phyloP scores from a whole-genome alignment of 371 early-diverging fungal species.

The Syncephalastrum monosporum region DNA sequence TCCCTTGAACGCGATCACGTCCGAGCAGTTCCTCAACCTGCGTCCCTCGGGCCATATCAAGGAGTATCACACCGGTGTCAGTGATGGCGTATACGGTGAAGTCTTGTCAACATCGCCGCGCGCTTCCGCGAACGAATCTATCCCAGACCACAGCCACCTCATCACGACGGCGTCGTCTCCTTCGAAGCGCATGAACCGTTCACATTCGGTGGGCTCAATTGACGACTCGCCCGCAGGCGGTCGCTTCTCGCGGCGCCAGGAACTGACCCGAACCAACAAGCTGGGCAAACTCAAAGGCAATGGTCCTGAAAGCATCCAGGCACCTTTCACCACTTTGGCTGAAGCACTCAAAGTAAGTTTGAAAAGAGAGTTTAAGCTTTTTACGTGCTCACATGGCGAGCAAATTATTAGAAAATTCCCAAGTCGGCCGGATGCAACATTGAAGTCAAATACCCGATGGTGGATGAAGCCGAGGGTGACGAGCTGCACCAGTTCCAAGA shows the following conservation, averaged over 20 bases:
- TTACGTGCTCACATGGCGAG: conserved; percentile 5
- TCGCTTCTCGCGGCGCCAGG: conserved; percentile 25
- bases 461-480: conserved; percentile 82
- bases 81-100: conserved; percentile 27
- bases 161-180: conserved; percentile 7
- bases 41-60: conserved; percentile 48
- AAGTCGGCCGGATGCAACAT: conserved; percentile 87
- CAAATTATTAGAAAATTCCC: conserved; percentile 61
- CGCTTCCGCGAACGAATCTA: neutral
- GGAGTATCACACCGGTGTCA: conserved; percentile 51
- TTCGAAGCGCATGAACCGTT: conserved; percentile 37
- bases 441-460: conserved; percentile 96
- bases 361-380: conserved; percentile 2
- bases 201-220: conserved; percentile 55
- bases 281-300: conserved; percentile 63
- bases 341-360: conserved; percentile 68
- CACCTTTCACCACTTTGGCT: conserved; percentile 80
- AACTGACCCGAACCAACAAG: conserved; percentile 36
- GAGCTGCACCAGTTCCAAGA: conserved; percentile 66
- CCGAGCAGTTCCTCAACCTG: conserved; percentile 71
- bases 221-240: conserved; percentile 11
- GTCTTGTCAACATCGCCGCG: conserved; percentile 13
- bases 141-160: neutral
- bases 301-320: conserved; percentile 72
- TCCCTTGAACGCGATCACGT: conserved; percentile 72